Conservation (phyloP, 768 basidiomycete genomes). For the Suillus occidentalis region DNA sequence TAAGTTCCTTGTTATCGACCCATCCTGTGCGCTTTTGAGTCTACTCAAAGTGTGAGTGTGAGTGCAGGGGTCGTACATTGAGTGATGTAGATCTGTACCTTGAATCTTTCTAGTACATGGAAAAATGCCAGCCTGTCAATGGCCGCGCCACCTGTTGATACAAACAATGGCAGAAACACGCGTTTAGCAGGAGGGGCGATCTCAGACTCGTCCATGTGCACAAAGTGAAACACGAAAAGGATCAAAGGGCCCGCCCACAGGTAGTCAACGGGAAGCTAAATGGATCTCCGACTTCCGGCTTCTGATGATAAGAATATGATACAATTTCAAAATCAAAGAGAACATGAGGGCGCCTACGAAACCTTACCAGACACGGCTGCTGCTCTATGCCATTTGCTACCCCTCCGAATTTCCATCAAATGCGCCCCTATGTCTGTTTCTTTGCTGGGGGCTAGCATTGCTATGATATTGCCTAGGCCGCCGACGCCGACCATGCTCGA, state of each 20-base stretch:
- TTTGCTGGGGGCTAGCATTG: conserved; percentile 54
- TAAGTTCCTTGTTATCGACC: conserved; percentile 66
- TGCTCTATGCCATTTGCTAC: no score
- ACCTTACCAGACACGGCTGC: no score
- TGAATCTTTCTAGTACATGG: conserved; percentile 84
- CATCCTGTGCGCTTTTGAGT: conserved; percentile 96
- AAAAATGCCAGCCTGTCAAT: conserved; percentile 85
- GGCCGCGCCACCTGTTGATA: conserved; percentile 48
- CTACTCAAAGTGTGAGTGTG: conserved; percentile 44
- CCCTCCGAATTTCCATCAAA: no score
- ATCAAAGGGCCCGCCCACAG: neutral
- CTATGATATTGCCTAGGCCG: conserved; percentile 70
- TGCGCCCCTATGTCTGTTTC: no score
- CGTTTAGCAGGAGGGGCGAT: conserved; percentile 30
- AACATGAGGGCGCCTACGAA: conserved; percentile 16
- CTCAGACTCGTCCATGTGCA: neutral
- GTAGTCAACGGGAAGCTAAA: neutral
- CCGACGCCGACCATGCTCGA: conserved; percentile 56
- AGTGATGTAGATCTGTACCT: conserved; percentile 50
- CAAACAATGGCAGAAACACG: conserved; percentile 61
- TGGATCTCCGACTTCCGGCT: conserved; percentile 24
- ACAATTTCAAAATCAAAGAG: neutral
- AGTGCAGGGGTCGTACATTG: neutral
- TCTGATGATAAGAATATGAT: conserved; percentile 30
- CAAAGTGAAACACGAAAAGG: neutral